Evolutionary conservation across 805 yeast genomes (phyloP).

Genomic region (Ogataea pini): DNA sequence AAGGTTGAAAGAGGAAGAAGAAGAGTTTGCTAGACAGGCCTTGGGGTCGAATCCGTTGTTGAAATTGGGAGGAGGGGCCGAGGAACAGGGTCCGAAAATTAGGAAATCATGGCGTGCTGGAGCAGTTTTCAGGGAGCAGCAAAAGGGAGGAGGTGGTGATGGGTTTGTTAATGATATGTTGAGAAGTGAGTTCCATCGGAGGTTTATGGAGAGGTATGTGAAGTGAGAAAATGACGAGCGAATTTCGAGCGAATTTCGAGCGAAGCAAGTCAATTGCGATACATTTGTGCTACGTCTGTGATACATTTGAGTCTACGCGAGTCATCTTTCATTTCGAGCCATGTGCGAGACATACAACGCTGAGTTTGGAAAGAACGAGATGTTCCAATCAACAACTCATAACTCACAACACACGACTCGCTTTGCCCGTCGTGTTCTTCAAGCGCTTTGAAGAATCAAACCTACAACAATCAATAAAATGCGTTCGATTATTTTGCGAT

Average conservation of each 20-base stretch:
- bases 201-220: slow-evolving; percentile 42
- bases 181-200: slow-evolving; percentile 42
- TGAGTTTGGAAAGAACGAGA: too few species aligned
- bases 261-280: neutral
- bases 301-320: neutral
- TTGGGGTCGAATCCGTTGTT: slow-evolving; percentile 31
- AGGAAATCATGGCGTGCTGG: slow-evolving; percentile 40
- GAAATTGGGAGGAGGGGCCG: slow-evolving; percentile 11
- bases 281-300: neutral
- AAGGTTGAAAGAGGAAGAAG: slow-evolving; percentile 30
- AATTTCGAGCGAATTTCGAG: neutral
- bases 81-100: slow-evolving; percentile 14
- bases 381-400: too few species aligned
- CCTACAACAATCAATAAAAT: too few species aligned
- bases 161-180: slow-evolving; percentile 34
- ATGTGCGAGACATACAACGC: too few species aligned
- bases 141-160: slow-evolving; percentile 23
- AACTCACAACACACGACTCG: too few species aligned
- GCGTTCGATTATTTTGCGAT: too few species aligned
- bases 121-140: slow-evolving; percentile 31
- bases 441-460: too few species aligned
- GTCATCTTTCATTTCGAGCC: too few species aligned
- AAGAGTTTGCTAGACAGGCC: slow-evolving; percentile 26
- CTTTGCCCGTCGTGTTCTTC: too few species aligned
- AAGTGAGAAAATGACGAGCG: slow-evolving; percentile 22